Base-by-base conservation (phyloP, 495 filamentous ascomycete genomes). In the Tuber calosporum region DNA sequence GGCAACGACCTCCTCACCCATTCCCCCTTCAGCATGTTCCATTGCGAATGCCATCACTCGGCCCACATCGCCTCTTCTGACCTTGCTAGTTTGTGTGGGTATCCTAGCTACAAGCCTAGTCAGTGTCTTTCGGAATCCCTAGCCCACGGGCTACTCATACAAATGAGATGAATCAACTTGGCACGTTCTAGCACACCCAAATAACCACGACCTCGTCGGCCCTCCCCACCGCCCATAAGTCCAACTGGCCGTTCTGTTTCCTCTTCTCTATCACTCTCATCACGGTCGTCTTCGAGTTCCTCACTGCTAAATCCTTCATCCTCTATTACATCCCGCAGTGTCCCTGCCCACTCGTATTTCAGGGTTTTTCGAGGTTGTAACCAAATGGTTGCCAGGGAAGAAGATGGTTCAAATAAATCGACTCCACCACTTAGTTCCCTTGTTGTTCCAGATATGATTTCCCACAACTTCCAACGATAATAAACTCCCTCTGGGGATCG, bases 381-480 rank as follows among this genome's bases (percentile, higher is more conserved):
- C 80, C 80, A 82, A 36, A 79, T 69, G 7, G 74, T 72, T 9
- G 74, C 38, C 34, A 73, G 67, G 37, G 75, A 68, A 13, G 78
- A 43, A 17, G 73, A 69, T 0, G 75, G 72, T 40, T 78, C 79
- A 70, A 77, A 82, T 62, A 81, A 75, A 38, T 77, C 82, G 20
- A 78, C 77, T 15, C 71, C 76, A 13, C 71, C 73, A 74, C 72
- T 78, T 40, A 79, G 82, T 67, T 77, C 79, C 0, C 83, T 77
- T 42, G 83, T 81, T 1, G 83, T 84, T 6, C 86, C 87, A 2
- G 92, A 93, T 43, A 93, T 84, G 39, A 93, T 86, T 75, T 93
- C 88, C 93, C 92, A 97, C 70, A 97, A 79, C 69, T 92, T 90
- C 91, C 92, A 97, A 22, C 94, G 88, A 82, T 97, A 97, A 84